phyloP scores from a whole-genome alignment of 2,329 filamentous ascomycete genomes.

The Xylariales sp. region DNA sequence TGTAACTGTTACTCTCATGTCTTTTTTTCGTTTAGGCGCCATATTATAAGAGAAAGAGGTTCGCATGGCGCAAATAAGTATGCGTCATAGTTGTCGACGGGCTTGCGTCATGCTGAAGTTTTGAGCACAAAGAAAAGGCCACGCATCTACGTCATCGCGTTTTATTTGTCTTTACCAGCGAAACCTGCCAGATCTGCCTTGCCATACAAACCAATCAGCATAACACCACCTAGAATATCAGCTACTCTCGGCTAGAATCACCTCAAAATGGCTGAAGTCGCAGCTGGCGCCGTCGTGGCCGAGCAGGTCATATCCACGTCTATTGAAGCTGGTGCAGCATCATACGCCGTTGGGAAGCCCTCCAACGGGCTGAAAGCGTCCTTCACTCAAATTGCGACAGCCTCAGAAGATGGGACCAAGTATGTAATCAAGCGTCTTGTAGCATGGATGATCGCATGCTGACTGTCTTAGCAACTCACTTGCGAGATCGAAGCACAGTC shows the following conservation, averaged over 20 bases:
- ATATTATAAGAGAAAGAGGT: background rate
- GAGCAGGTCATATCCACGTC: conserved; percentile 37
- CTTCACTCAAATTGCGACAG: conserved; percentile 41
- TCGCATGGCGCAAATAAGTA: too few relatives aligned
- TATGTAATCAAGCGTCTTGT: conserved; percentile 13
- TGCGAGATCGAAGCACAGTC: conserved; percentile 43
- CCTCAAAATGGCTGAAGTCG: conserved; percentile 32
- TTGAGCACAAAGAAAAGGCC: conserved; percentile 3
- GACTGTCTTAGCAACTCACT: conserved; percentile 29
- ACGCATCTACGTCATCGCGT: conserved; percentile 2
- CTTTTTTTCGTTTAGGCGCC: too few relatives aligned
- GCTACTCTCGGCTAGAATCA: too few relatives aligned
- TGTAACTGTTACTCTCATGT: too few relatives aligned
- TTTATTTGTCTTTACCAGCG: background rate
- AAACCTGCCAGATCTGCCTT: background rate
- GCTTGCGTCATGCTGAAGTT: conserved; percentile 1
- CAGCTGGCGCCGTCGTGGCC: conserved; percentile 31
- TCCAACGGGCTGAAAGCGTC: conserved; percentile 47
- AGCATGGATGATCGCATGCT: background rate
- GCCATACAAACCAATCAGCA: too few relatives aligned
- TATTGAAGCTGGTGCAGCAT: conserved; percentile 34
- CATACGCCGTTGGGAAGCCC: conserved; percentile 42
- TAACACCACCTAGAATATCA: too few relatives aligned
- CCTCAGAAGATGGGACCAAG: conserved; percentile 23
- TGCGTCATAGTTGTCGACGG: too few relatives aligned